Evolutionary conservation across 129 eudicot genomes (phyloP).

Genomic region (Gnaphalium uliginosum): DNA sequence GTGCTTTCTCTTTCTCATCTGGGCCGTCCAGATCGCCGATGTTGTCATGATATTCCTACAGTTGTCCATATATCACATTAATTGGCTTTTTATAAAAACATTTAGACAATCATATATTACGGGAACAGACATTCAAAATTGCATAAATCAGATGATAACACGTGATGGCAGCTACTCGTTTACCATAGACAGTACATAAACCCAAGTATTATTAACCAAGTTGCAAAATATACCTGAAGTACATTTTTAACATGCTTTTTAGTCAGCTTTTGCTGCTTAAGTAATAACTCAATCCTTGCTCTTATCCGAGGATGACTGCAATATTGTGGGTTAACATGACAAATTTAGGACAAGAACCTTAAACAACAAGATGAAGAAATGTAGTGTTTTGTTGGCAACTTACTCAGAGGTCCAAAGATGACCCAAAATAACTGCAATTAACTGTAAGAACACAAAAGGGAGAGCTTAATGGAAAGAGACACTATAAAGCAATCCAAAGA

Average conservation of each 20-base stretch:
- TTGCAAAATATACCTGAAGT: conserved; percentile 63
- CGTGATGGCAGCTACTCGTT: too few relatives aligned
- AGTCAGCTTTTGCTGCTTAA: conserved; percentile 88
- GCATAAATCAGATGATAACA: not conserved
- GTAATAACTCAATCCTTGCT: conserved; percentile 85
- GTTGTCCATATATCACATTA: not conserved
- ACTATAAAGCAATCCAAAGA: not conserved
- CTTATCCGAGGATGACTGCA: conserved; percentile 74
- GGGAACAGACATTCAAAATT: not conserved
- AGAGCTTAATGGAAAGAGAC: not conserved
- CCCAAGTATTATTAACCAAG: not conserved
- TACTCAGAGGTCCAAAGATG: conserved; percentile 99
- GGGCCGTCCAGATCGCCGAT: conserved; percentile 98
- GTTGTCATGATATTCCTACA: conserved; percentile 86
- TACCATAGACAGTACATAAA: not conserved
- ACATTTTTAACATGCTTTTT: conserved; percentile 73
- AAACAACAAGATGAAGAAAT: not conserved
- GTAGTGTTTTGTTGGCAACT: conserved; percentile 38
- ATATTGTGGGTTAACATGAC: conserved; percentile 3
- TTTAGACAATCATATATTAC: not conserved
- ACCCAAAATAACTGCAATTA: conserved; percentile 88
- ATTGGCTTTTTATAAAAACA: not conserved
- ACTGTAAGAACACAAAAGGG: conserved; percentile 45
- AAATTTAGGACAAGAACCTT: not conserved
- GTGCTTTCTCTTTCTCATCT: conserved; percentile 95